phyloP scores from a whole-genome alignment of 148 eudicot species.

The Chenopodium formosanum region DNA sequence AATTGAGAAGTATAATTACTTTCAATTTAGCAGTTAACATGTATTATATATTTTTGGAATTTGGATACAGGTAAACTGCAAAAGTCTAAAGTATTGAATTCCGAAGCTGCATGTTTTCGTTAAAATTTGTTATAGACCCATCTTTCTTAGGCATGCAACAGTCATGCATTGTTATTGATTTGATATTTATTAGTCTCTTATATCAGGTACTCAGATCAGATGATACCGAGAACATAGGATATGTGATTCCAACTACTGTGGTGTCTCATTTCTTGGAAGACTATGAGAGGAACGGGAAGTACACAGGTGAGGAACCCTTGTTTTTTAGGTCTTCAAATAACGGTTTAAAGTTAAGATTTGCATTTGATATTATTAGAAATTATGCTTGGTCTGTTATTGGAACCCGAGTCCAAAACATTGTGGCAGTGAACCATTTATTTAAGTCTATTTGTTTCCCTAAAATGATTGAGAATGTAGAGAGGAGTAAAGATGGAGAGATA shows the following conservation, averaged over 20 bases:
- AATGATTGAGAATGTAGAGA: background rate
- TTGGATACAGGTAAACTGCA: background rate
- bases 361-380: background rate
- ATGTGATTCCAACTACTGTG: slow-evolving; percentile 91
- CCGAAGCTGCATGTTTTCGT: background rate
- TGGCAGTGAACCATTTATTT: background rate
- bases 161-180: background rate
- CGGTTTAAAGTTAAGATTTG: background rate
- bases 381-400: background rate
- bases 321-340: background rate
- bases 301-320: slow-evolving; percentile 57
- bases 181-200: slow-evolving; percentile 23
- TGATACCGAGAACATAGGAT: slow-evolving; percentile 91
- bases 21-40: background rate
- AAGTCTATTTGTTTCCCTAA: background rate
- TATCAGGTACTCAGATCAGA: slow-evolving; percentile 89
- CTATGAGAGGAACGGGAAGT: slow-evolving; percentile 85
- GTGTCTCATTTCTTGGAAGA: slow-evolving; percentile 90
- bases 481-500: background rate
- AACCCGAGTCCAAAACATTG: background rate
- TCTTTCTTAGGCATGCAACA: slow-evolving; percentile 5
- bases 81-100: background rate
- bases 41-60: background rate
- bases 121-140: background rate
- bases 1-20: background rate